Evolutionary conservation across 2,329 filamentous ascomycete genomes (phyloP), one percentile per base, ranked within the genome.

Genomic region (Penicillium sp.): DNA sequence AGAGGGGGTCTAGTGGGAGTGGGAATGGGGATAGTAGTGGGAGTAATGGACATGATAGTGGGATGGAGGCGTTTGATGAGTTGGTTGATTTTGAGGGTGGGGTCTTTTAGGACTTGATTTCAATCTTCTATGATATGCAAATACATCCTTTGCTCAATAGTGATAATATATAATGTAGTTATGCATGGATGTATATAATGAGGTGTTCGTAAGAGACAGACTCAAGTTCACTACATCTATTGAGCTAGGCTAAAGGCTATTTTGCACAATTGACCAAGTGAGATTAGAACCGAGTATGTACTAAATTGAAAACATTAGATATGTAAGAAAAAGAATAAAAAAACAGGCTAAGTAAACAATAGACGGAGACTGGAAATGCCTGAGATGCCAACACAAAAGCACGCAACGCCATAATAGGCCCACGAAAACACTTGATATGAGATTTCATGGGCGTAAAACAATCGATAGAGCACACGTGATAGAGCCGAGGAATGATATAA

Each of bases 71-170:
- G 1, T 58, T 62, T 59, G 60, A 65, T 28, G 61, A 62, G 7
- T 53, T 59, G 50, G 26, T 64, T 25, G 55, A 64, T 59, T 65
- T 62, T 40, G 62, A 62, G 5, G 58, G 53, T 0, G 52, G 41
- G 5, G 43, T n/a, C 12, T 44, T 40, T 28, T 61, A 50, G 33
- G 4, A 28, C n/a, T 25, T n/a, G n/a, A n/a, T n/a, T n/a, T n/a
- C n/a, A n/a, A n/a, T n/a, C n/a, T n/a, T n/a, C n/a, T n/a, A n/a
- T n/a, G n/a, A n/a, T n/a, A 22, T 22, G 22, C 22, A 22, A 22
- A 22, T 22, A 22, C 22, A 22, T 2, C 3, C 22, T 22, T 22
- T 22, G 22, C 22, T 22, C 22, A 22, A 22, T 22, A 22, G 22
- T n/a, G n/a, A n/a, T n/a, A n/a, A n/a, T n/a, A n/a, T n/a, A n/a